These are phyloP conservation scores for Naganishia randhawae DNA, from an alignment of 768 basidiomycete genomes.

Conservation along the genomic window DNA sequence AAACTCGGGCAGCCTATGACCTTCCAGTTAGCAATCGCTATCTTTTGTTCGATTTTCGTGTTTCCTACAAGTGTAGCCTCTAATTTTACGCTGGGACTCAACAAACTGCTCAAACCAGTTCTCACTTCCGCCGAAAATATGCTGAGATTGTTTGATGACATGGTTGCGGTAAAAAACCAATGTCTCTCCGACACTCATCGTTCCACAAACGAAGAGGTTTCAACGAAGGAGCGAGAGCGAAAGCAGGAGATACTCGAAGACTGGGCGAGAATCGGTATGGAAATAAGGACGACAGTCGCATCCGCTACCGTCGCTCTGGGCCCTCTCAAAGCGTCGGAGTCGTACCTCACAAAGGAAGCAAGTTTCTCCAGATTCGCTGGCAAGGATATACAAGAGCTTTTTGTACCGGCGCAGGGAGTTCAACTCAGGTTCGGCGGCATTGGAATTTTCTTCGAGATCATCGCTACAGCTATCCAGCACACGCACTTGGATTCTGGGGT, in stretches of 20 bases:
- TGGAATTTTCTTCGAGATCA: conserved; percentile 47
- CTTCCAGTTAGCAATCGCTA: conserved; percentile 40
- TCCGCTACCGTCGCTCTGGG: conserved; percentile 38
- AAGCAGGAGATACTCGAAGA: conserved; percentile 28
- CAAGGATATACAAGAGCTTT: conserved; percentile 39
- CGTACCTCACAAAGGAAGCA: conserved; percentile 43
- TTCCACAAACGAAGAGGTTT: not conserved
- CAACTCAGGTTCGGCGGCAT: conserved; percentile 42
- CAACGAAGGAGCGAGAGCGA: not conserved
- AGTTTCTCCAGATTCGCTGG: conserved; percentile 40
- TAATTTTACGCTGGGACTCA: conserved; percentile 38
- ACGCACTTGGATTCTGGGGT: conserved; percentile 45
- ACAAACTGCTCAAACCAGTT: conserved; percentile 39
- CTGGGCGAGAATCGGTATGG: conserved; percentile 39
- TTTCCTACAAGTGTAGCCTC: conserved; percentile 46
- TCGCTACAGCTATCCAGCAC: conserved; percentile 41
- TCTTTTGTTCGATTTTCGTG: conserved; percentile 38
- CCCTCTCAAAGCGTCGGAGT: conserved; percentile 39
- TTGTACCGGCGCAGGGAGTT: conserved; percentile 35
- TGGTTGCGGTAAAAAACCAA: conserved; percentile 18
- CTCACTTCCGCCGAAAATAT: conserved; percentile 31
- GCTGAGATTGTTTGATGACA: conserved; percentile 36
- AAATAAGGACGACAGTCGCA: conserved; percentile 35
- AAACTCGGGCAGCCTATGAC: conserved; percentile 40
- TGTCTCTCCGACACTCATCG: not conserved